A percentile compares a stretch with the other conserved stretches of the same genome.
phyloP scores from a whole-genome alignment of 129 eudicot species.

The Centella asiatica region DNA sequence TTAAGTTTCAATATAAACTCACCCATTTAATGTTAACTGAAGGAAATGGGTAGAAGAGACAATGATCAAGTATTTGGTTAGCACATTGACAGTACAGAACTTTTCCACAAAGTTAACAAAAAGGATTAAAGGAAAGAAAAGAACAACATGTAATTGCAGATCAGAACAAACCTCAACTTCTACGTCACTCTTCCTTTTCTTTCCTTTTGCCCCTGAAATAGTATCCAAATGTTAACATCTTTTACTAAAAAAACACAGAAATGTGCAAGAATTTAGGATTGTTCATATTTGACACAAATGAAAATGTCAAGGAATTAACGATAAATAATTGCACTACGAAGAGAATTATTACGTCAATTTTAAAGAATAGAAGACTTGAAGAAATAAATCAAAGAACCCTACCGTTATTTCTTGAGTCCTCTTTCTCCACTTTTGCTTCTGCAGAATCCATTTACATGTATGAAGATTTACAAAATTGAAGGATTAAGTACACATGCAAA shows the following conservation, averaged over 20 bases:
- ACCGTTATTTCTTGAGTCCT: conserved; percentile 62
- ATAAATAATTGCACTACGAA: background rate
- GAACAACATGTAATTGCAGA: conserved; percentile 2
- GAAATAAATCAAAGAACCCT: conserved; percentile 4
- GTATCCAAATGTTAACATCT: conserved; percentile 6
- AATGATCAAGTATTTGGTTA: background rate
- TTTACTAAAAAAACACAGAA: background rate
- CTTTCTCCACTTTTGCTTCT: conserved; percentile 71
- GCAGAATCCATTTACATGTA: conserved; percentile 21
- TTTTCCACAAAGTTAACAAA: background rate
- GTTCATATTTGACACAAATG: background rate
- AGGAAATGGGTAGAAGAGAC: background rate
- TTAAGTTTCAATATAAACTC: background rate
- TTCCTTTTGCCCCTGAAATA: conserved; percentile 70
- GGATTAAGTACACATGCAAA: too few relatives aligned
- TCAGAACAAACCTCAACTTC: conserved; percentile 53
- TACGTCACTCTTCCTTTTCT: conserved; percentile 83
- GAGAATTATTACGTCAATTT: too few relatives aligned
- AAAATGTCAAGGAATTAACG: background rate
- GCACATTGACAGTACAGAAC: background rate
- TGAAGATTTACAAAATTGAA: background rate
- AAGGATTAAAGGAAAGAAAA: background rate
- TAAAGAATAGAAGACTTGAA: too few relatives aligned
- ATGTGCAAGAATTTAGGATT: too few relatives aligned
- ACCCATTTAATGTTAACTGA: background rate